Evolutionary conservation across 768 basidiomycete genomes (phyloP).

Genomic region (Glaciozyma antarctica): DNA sequence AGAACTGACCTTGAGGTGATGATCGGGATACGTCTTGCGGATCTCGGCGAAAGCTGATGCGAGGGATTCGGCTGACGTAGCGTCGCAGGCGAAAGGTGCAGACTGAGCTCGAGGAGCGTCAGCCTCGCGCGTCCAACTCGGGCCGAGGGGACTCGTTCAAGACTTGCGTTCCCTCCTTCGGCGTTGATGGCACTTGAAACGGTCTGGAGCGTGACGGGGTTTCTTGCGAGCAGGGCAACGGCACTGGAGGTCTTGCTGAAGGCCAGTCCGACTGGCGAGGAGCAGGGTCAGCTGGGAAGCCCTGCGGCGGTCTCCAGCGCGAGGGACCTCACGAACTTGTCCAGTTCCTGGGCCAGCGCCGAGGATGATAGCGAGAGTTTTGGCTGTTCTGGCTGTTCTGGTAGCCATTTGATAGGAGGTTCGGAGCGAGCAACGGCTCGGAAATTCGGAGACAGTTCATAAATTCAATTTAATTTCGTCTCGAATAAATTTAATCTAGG

Average conservation of each 20-base stretch:
- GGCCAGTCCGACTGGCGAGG: conserved; percentile 17
- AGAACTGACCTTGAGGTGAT: conserved; percentile 3
- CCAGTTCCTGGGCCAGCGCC: conserved; percentile 22
- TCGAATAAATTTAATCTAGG: too few species aligned
- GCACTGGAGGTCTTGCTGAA: conserved; percentile 13
- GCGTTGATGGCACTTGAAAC: conserved; percentile 13
- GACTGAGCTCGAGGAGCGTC: conserved; percentile 5
- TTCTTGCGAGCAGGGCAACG: conserved; percentile 34
- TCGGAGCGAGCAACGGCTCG: too few species aligned
- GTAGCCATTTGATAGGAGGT: too few species aligned
- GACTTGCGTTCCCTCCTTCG: conserved; percentile 17
- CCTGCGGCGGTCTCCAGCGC: too few species aligned
- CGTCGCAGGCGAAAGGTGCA: conserved; percentile 31
- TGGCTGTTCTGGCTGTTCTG: too few species aligned
- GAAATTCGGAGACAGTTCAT: too few species aligned
- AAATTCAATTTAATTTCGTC: too few species aligned
- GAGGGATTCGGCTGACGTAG: conserved; percentile 13
- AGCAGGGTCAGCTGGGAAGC: not conserved
- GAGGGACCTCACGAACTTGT: not conserved
- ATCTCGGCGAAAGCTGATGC: conserved; percentile 24
- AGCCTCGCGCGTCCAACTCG: too few species aligned
- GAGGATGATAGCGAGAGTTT: conserved; percentile 15
- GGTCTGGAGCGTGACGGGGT: not conserved
- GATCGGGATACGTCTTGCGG: conserved; percentile 15
- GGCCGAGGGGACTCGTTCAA: too few species aligned